These are phyloP conservation scores for Eucalyptus urophylla DNA, from an alignment of 345 rosid species.

Conservation along the genomic window DNA sequence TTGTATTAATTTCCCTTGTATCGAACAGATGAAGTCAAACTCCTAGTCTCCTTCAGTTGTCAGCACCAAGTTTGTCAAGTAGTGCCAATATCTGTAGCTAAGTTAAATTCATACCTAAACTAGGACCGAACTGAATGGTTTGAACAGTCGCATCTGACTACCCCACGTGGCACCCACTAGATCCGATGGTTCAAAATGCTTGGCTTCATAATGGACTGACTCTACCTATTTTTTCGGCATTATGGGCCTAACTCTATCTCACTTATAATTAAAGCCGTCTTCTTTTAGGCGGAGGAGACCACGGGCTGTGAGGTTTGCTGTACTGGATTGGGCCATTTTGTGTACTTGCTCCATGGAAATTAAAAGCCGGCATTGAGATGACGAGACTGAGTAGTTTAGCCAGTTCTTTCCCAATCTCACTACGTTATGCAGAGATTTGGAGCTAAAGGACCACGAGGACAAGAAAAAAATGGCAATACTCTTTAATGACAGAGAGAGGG, in stretches of 20 bases:
- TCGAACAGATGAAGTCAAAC: not conserved
- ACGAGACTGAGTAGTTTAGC: not conserved
- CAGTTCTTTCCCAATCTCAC: not conserved
- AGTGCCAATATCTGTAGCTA: not conserved
- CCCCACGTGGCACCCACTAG: not conserved
- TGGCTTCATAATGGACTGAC: not conserved
- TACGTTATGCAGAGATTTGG: not conserved
- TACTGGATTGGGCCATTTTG: not conserved
- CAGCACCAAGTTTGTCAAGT: not conserved
- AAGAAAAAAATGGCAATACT: not conserved
- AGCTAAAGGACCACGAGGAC: not conserved
- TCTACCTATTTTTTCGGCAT: not conserved
- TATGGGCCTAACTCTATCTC: not conserved
- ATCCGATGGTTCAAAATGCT: not conserved
- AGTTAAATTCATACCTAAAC: not conserved
- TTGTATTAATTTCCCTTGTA: not conserved
- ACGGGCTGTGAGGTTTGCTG: not conserved
- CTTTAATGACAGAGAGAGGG: not conserved
- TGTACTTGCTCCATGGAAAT: not conserved
- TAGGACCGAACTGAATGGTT: not conserved
- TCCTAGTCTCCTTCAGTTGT: not conserved
- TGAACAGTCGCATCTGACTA: not conserved
- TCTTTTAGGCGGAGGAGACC: not conserved
- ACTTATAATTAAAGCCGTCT: not conserved
- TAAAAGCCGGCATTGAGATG: not conserved